Conservation (phyloP, 2,329 filamentous ascomycete genomes). For the Colletotrichum cereale region DNA sequence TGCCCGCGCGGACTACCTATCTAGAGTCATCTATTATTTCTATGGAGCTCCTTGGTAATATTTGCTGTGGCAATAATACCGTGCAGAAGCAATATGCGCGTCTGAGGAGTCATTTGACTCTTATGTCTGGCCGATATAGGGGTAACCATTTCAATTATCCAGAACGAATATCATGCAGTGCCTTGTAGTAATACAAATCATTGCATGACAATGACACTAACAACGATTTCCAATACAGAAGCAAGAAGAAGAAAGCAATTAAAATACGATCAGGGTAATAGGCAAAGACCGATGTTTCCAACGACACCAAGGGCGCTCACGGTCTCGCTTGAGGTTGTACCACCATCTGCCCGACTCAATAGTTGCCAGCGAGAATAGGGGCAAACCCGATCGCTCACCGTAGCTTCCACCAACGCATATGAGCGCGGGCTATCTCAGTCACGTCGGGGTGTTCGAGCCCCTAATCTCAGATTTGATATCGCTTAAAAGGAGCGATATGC, state of each 20-base stretch:
- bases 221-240: not conserved
- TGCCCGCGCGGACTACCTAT: not conserved
- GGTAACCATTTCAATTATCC: not conserved
- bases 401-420: not conserved
- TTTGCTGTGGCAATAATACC: not conserved
- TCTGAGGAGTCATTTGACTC: not conserved
- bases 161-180: not conserved
- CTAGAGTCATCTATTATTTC: not conserved
- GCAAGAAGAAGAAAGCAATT: not conserved
- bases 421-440: not conserved
- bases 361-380: not conserved
- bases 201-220: not conserved
- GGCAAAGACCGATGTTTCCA: not conserved
- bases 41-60: not conserved
- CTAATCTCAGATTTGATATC: too few species aligned
- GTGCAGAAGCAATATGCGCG: not conserved
- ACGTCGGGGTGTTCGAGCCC: not conserved
- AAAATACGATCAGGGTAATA: not conserved
- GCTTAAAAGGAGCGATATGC: not conserved
- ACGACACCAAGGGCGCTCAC: not conserved
- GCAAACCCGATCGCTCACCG: not conserved
- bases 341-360: too few species aligned
- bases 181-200: not conserved
- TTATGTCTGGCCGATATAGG: not conserved
- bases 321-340: not conserved